Base-by-base conservation (phyloP, 2,329 filamentous ascomycete genomes). In the Cladosporium austrohemisphaericum region DNA sequence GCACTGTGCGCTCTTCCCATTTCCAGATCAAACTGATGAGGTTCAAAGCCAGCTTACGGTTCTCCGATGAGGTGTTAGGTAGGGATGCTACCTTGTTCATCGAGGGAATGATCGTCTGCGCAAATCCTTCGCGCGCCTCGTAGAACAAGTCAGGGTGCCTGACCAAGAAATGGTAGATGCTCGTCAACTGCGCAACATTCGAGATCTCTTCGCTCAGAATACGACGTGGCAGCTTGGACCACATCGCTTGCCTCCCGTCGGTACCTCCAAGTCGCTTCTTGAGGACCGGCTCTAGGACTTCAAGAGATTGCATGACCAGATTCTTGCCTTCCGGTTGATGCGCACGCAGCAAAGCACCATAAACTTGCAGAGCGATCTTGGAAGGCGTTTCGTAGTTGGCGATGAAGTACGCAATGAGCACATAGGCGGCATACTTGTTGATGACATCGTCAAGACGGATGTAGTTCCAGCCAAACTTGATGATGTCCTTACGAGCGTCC, bases 381-480 rank as follows among this genome's bases (percentile, higher is more conserved):
- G 88, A 79, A 0, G 93, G 94, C 0, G 93, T 97, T 60, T 98
- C 94, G 64, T 95, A 98, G 56, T 94, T 87, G 0, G 89, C 88
- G 60, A 98, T 96, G 72, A 98, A 98, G 69, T 96, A 98, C 2
- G 88, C 90, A 53, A 98, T 94, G 5, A 98, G 83, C 4, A 96
- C 92, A 61, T 98, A 98, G 2, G 93, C 91, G 1, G 92, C 93
- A 66, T 97, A 93, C 68, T 98, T 98, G 75, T 97, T 98, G 73
- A 98, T 95, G 50, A 95, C 88, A 67, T 99, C 93, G 63, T 99
- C 94, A n/a, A 98, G 79, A 19, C 88, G 83, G 61, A 98, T 98
- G 65, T 95, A 97, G 14, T 91, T 95, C 93, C 93, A 99, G 3
- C 90, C 91, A 68, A 97, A 98, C 70, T 96, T 97, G 64, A 98